Conservation (phyloP, 2,329 filamentous ascomycete species). For the Fusarium duplospermum region DNA sequence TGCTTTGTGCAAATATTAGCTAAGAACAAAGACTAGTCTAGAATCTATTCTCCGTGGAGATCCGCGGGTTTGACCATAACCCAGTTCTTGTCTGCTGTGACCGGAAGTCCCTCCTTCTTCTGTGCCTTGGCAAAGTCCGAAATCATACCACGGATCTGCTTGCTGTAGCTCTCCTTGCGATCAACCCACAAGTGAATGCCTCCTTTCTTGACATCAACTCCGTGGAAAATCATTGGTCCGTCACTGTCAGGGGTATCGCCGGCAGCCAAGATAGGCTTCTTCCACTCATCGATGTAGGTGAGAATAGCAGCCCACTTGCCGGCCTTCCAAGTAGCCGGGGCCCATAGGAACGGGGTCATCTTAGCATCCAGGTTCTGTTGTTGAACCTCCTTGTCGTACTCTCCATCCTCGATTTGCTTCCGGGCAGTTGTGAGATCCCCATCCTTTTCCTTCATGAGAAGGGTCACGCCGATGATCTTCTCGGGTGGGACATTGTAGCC, state of each 20-base stretch:
- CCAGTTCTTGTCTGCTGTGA: constrained; percentile 60
- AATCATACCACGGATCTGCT: constrained; percentile 54
- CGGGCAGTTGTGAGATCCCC: constrained; percentile 50
- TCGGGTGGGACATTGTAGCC: constrained; percentile 58
- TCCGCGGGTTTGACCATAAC: constrained; percentile 55
- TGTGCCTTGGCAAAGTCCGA: constrained; percentile 49
- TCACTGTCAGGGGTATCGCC: constrained; percentile 59
- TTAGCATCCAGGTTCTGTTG: constrained; percentile 53
- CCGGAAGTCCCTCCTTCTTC: constrained; percentile 48
- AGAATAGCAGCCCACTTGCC: constrained; percentile 59
- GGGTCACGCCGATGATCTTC: constrained; percentile 57
- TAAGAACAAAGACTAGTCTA: background rate
- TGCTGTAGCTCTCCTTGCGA: constrained; percentile 49
- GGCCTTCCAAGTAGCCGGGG: constrained; percentile 56
- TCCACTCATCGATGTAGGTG: constrained; percentile 57
- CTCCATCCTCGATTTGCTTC: constrained; percentile 53
- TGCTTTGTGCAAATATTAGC: background rate
- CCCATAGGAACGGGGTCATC: constrained; percentile 56
- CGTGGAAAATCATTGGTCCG: constrained; percentile 58
- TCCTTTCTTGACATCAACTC: constrained; percentile 54
- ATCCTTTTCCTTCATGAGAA: constrained; percentile 49
- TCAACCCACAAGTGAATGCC: constrained; percentile 58
- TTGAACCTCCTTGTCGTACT: constrained; percentile 45
- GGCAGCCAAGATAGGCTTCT: constrained; percentile 53
- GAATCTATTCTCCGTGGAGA: constrained; percentile 37